Percentiles rank a stretch among this genome's conserved stretches.
Conservation (phyloP, 2,329 filamentous ascomycete genomes). For the Phoma sp. region DNA sequence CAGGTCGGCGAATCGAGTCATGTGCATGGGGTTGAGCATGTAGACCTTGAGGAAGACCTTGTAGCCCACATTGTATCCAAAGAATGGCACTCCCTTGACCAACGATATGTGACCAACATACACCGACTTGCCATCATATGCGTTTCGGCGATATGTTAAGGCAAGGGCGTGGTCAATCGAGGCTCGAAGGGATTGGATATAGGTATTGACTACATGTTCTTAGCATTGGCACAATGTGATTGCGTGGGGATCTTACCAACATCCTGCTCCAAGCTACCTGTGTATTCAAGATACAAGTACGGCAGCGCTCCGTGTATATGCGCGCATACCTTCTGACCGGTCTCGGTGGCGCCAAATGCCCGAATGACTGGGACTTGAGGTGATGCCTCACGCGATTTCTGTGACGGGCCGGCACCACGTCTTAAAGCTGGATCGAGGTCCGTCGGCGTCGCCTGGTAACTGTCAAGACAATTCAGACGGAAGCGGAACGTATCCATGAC, state of each 20-base stretch:
- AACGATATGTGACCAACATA: constrained; percentile 92
- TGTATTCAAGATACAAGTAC: constrained; percentile 91
- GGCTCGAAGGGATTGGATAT: constrained; percentile 78
- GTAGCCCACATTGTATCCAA: constrained; percentile 93
- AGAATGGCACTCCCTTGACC: constrained; percentile 93
- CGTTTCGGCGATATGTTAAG: constrained; percentile 81
- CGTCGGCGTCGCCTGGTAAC: constrained; percentile 84
- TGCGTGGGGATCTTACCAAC: constrained; percentile 63
- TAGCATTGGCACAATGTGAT: constrained; percentile 6
- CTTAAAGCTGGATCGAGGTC: constrained; percentile 81
- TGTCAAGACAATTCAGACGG: constrained; percentile 93
- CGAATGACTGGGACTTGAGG: constrained; percentile 86
- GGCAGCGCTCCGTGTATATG: constrained; percentile 96
- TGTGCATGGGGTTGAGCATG: constrained; percentile 84
- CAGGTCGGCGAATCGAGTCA: constrained; percentile 86
- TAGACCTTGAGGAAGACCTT: constrained; percentile 93
- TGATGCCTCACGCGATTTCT: constrained; percentile 61
- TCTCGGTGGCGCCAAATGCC: constrained; percentile 91
- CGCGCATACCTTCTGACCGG: constrained; percentile 93
- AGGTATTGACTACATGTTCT: constrained; percentile 68
- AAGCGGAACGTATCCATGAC: constrained; percentile 82
- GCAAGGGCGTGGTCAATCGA: constrained; percentile 92
- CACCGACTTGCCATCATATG: constrained; percentile 70
- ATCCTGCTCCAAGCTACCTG: constrained; percentile 70
- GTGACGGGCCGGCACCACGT: constrained; percentile 64